Evolutionary conservation across 2,329 filamentous ascomycete genomes (phyloP).

Genomic region (Ceratocystis variospora): DNA sequence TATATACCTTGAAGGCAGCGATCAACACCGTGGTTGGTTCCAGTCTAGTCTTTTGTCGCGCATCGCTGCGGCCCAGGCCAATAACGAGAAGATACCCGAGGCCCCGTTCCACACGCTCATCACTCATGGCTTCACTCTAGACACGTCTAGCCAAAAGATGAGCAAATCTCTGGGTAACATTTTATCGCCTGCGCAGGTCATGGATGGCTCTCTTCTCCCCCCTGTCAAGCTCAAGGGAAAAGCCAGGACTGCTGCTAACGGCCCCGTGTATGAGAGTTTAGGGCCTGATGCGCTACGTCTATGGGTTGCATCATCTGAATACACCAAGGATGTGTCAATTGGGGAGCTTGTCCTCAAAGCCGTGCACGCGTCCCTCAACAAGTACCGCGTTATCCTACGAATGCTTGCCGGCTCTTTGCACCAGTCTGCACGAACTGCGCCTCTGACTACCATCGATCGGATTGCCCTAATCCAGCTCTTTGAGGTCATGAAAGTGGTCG

Average conservation of each 20-base stretch:
- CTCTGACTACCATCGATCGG: constrained; percentile 50
- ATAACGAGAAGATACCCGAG: constrained; percentile 20
- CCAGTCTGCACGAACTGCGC: constrained; percentile 36
- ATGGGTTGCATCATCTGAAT: constrained; percentile 87
- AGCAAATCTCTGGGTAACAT: constrained; percentile 92
- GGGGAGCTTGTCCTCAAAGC: constrained; percentile 63
- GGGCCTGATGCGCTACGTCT: constrained; percentile 78
- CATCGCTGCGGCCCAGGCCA: constrained; percentile 37
- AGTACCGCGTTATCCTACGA: constrained; percentile 80
- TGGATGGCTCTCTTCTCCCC: constrained; percentile 66
- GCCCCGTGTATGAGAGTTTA: constrained; percentile 48
- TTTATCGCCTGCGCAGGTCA: constrained; percentile 67
- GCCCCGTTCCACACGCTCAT: constrained; percentile 79
- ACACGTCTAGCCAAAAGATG: constrained; percentile 90
- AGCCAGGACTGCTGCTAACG: constrained; percentile 20
- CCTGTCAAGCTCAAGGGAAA: constrained; percentile 51
- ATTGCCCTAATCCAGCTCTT: constrained; percentile 65
- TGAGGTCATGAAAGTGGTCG: constrained; percentile 50
- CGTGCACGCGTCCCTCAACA: constrained; percentile 63
- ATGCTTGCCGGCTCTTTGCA: constrained; percentile 71
- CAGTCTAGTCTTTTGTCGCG: constrained; percentile 88
- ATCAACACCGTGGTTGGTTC: constrained; percentile 97
- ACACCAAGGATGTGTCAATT: constrained; percentile 74
- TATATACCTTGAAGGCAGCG: constrained; percentile 83
- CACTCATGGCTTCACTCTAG: constrained; percentile 89